Evolutionary conservation across 495 filamentous ascomycete species (phyloP).

Genomic region (Corynascus novoguineensis): DNA sequence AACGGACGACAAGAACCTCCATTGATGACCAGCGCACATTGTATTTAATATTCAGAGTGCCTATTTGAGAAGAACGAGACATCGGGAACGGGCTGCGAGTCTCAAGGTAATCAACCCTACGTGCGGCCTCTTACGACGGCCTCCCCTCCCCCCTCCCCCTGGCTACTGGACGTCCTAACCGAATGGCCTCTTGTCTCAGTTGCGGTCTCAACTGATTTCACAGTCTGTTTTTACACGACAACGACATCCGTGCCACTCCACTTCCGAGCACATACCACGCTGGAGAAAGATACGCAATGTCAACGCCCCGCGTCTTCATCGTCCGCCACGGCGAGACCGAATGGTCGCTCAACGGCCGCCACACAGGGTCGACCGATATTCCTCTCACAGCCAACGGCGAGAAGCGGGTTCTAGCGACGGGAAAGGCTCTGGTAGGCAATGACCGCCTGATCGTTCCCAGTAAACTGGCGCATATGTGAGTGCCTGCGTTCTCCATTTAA

Average conservation of each 20-base stretch:
- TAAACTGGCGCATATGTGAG: conserved; percentile 69
- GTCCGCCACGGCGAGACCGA: conserved; percentile 91
- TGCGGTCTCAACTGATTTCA: neutral
- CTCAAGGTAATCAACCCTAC: too few species aligned
- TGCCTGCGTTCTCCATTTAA: too few species aligned
- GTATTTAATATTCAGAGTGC: too few species aligned
- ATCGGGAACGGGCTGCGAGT: too few species aligned
- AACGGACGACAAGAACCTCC: neutral
- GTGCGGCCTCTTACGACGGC: too few species aligned
- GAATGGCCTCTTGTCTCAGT: neutral
- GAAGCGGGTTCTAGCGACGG: conserved; percentile 74
- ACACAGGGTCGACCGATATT: conserved; percentile 84
- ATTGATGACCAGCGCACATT: neutral
- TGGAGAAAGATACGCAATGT: conserved; percentile 22
- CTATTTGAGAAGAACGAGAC: too few species aligned
- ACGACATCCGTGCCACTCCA: too few species aligned
- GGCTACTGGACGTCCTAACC: too few species aligned
- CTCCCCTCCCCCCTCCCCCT: too few species aligned
- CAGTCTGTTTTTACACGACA: neutral
- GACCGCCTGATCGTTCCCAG: conserved; percentile 81
- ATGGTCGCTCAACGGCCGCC: conserved; percentile 90
- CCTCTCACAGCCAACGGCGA: conserved; percentile 83
- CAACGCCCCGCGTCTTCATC: conserved; percentile 80
- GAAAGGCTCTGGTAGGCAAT: conserved; percentile 73
- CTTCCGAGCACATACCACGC: neutral